Conservation (phyloP, 208 protist species). For the Leishmania amazonensis region DNA sequence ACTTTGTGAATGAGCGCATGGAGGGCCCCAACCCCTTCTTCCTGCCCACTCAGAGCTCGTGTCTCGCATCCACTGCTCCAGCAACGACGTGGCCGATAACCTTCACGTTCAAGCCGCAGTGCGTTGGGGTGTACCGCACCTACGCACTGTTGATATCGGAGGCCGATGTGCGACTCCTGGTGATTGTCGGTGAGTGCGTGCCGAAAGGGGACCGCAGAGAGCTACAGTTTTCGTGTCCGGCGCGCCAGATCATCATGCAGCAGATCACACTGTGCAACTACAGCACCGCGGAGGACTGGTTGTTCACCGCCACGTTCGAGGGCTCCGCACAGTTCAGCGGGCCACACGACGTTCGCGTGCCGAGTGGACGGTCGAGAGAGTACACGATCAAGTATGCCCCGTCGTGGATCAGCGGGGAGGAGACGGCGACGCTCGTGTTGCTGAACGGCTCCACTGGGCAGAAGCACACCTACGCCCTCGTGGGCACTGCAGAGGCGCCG, state of each 20-base stretch:
- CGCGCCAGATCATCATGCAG: slow-evolving; percentile 89
- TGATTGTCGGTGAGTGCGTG: slow-evolving; percentile 79
- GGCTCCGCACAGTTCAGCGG: slow-evolving; percentile 86
- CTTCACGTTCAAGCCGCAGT: slow-evolving; percentile 87
- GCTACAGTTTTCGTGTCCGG: slow-evolving; percentile 89
- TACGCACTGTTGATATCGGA: slow-evolving; percentile 79
- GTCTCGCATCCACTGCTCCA: slow-evolving; percentile 19
- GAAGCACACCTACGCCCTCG: slow-evolving; percentile 84
- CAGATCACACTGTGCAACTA: slow-evolving; percentile 89
- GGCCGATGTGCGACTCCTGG: slow-evolving; percentile 88
- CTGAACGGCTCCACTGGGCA: slow-evolving; percentile 86
- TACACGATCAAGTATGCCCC: slow-evolving; percentile 92
- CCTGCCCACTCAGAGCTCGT: slow-evolving; percentile 24
- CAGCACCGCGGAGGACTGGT: slow-evolving; percentile 82
- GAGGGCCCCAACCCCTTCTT: slow-evolving; percentile 90
- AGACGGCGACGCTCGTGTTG: slow-evolving; percentile 77
- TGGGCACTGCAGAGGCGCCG: slow-evolving; percentile 85
- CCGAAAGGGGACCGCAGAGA: slow-evolving; percentile 67
- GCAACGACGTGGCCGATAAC: slow-evolving; percentile 27
- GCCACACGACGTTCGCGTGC: slow-evolving; percentile 79
- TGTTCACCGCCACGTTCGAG: slow-evolving; percentile 70
- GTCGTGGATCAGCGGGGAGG: slow-evolving; percentile 61
- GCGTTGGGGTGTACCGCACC: slow-evolving; percentile 79
- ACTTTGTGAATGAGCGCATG: slow-evolving; percentile 72
- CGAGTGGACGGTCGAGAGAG: slow-evolving; percentile 53